Evolutionary conservation across 2,329 filamentous ascomycete genomes (phyloP), one percentile per base, ranked within the genome.

Genomic region (Alternaria sp.): DNA sequence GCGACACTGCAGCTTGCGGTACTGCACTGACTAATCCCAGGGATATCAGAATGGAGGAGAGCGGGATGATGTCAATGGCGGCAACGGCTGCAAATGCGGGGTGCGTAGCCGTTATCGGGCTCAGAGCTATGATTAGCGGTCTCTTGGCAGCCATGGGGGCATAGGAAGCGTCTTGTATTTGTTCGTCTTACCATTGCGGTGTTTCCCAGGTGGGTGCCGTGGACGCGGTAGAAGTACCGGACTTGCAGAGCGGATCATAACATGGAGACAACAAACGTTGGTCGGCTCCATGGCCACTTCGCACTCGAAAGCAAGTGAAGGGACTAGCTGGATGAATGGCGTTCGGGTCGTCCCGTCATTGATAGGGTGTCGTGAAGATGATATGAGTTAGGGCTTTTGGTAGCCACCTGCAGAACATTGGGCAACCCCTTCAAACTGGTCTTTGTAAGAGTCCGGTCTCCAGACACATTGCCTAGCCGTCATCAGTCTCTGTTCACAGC

Each of bases 61-160:
- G 31, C 24, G 24, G 24, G 26, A 54, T 55, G 51, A 55, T 55
- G 56, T 50, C 37, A 58, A 39, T 28, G 11, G 42, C 34, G 29
- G 44, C 17, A 48, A 44, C 24, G 31, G 56, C 29, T 49, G 44
- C 41, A 37, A 58, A 39, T 42, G 56, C 51, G 56, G 56, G 56
- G 56, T 44, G 31, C 17, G 14, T 37, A 45, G 44, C 51, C 55
- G 44, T 51, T 58, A 54, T 55, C 51, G 37, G 29, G 36, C 21
- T 14, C 24, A 48, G 21, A 26, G 21, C 33, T n/a, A 34, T 46
- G 52, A 56, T 59, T 56, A 62, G 57, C 31, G 56, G 51, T 13
- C 24, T 44, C 60, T 62, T 62, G 56, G 60, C 60, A 54, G 56
- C 33, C 60, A 54, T 59, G 60, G 60, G 52, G 51, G 42, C 56